These are phyloP conservation scores for Durio zibethinus DNA, from an alignment of 345 rosid species.

Conservation along the genomic window DNA sequence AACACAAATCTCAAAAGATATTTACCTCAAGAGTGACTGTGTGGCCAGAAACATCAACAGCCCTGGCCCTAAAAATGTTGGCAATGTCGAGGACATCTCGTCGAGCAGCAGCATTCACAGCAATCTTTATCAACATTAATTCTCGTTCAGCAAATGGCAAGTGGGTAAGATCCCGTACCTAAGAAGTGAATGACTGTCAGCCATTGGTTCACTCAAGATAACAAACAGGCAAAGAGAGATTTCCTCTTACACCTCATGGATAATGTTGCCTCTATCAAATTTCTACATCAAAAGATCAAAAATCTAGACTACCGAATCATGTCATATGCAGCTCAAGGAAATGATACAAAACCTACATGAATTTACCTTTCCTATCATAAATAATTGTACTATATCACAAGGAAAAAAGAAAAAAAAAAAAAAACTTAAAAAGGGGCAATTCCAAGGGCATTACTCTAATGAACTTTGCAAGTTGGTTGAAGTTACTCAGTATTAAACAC, in stretches of 20 bases:
- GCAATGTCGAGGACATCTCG: slow-evolving; percentile 72
- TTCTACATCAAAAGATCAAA: not conserved
- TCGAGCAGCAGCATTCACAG: slow-evolving; percentile 61
- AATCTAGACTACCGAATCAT: not conserved
- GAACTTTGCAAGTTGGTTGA: not conserved
- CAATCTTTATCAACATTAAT: slow-evolving; percentile 63
- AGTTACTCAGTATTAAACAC: not conserved
- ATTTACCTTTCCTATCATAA: not conserved
- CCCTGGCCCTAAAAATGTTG: slow-evolving; percentile 68
- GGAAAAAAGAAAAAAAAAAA: no score
- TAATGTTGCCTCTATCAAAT: not conserved
- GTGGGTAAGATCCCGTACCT: slow-evolving; percentile 48
- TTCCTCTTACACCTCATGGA: not conserved
- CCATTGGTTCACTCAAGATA: not conserved
- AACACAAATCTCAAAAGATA: not conserved
- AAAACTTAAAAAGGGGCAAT: not conserved
- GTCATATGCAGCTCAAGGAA: not conserved
- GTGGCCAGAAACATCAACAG: slow-evolving; percentile 74
- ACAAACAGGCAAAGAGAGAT: not conserved
- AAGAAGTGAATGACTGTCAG: slow-evolving; percentile 1
- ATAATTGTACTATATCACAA: no score
- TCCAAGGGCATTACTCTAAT: not conserved
- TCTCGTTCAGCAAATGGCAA: slow-evolving; percentile 75
- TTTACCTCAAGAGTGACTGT: slow-evolving; percentile 70
- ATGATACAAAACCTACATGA: not conserved